phyloP scores from a whole-genome alignment of 371 early-diverging fungal species.

The Rhizopus arrhizus region DNA sequence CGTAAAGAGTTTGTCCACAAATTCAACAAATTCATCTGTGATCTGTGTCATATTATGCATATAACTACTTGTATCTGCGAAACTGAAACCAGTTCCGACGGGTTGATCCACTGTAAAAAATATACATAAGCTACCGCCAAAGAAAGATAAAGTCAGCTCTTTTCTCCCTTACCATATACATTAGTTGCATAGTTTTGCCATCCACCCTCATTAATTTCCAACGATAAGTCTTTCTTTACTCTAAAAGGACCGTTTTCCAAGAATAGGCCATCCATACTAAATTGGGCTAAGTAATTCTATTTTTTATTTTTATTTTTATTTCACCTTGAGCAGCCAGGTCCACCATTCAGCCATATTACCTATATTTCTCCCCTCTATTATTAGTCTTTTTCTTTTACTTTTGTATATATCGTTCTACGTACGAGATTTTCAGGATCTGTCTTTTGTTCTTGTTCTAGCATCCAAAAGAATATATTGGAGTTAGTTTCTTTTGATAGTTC shows the following conservation, averaged over 20 bases:
- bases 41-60: conserved; percentile 50
- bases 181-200: conserved; percentile 78
- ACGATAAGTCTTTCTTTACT: conserved; percentile 49
- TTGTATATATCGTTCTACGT: conserved; percentile 1
- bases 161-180: conserved; percentile 59
- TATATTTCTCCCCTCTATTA: conserved; percentile 21
- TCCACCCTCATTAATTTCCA: conserved; percentile 58
- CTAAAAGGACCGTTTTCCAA: conserved; percentile 82
- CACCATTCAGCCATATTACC: conserved; percentile 91
- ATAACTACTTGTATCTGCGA: conserved; percentile 43
- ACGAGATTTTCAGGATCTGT: conserved; percentile 40
- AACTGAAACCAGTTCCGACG: conserved; percentile 82
- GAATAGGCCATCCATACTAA: conserved; percentile 84
- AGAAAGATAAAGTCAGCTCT: neutral
- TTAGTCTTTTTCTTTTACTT: neutral
- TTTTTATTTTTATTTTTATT: conserved; percentile 3
- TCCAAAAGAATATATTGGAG: conserved; percentile 60
- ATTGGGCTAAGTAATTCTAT: neutral
- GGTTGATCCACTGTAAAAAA: conserved; percentile 78
- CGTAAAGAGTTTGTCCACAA: conserved; percentile 63
- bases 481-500: conserved; percentile 39
- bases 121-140: neutral
- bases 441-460: conserved; percentile 45
- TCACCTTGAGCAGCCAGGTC: conserved; percentile 55
- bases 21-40: conserved; percentile 57